phyloP scores from a whole-genome alignment of 768 basidiomycete species.

The Kondoa malvinella region DNA sequence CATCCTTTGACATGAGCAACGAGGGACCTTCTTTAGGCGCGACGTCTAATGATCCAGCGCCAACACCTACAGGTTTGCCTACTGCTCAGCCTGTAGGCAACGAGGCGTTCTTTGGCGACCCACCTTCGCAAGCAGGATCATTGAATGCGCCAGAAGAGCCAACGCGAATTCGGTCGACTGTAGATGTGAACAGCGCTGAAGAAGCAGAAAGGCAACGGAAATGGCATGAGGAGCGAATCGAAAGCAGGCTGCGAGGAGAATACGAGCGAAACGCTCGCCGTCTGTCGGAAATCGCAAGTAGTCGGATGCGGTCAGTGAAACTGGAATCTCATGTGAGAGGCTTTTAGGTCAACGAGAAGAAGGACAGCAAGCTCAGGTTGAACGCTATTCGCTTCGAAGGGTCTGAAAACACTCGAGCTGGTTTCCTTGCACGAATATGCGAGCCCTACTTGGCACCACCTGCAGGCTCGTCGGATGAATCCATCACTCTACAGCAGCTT shows the following conservation, averaged over 20 bases:
- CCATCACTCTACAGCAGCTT: conserved; percentile 44
- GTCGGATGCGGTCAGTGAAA: neutral
- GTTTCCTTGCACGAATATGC: conserved; percentile 66
- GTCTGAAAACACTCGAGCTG: conserved; percentile 50
- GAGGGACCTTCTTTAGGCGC: neutral
- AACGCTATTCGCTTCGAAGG: conserved; percentile 68
- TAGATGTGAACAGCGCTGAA: conserved; percentile 6
- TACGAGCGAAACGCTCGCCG: conserved; percentile 54
- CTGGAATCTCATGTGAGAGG: neutral
- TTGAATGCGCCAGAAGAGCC: neutral
- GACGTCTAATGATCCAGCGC: neutral
- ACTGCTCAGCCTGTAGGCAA: neutral
- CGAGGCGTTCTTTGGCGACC: neutral
- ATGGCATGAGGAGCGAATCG: conserved; percentile 62
- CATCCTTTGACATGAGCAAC: neutral
- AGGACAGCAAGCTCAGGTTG: conserved; percentile 50
- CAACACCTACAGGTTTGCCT: neutral
- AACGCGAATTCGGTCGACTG: neutral
- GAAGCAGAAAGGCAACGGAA: conserved; percentile 41
- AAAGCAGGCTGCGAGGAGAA: conserved; percentile 51
- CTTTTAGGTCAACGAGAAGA: conserved; percentile 48
- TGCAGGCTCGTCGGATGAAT: conserved; percentile 29
- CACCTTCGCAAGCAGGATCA: neutral
- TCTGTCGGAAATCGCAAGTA: conserved; percentile 47
- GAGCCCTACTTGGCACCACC: conserved; percentile 42